Evolutionary conservation across 2,329 filamentous ascomycete genomes (phyloP).

Genomic region (Cadophora gregata): DNA sequence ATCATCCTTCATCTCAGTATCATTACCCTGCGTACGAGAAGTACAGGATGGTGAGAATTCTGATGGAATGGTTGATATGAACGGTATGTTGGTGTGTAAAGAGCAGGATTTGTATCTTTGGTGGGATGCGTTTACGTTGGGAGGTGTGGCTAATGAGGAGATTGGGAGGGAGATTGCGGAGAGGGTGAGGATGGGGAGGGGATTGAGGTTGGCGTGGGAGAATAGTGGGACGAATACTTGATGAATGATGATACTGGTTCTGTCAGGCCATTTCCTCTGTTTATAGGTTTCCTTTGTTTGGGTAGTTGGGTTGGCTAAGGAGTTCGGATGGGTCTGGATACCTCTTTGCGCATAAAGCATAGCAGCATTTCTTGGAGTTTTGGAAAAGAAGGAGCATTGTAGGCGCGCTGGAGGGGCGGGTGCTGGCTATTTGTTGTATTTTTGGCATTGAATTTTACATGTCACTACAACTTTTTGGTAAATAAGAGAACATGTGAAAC

Average conservation of each 20-base stretch:
- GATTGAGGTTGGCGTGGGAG: slow-evolving; percentile 25
- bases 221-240: background rate
- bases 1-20: slow-evolving; percentile 31
- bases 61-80: slow-evolving; percentile 26
- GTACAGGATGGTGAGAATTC: slow-evolving; percentile 30
- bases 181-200: slow-evolving; percentile 33
- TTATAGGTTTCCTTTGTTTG: slow-evolving; percentile 1
- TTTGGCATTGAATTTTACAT: background rate
- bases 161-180: slow-evolving; percentile 44
- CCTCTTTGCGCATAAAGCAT: background rate
- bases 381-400: background rate
- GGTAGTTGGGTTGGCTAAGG: background rate
- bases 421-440: background rate
- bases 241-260: background rate
- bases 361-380: slow-evolving; percentile 14
- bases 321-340: background rate
- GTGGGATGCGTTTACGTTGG: slow-evolving; percentile 56
- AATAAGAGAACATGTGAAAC: background rate
- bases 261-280: background rate
- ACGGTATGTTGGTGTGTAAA: slow-evolving; percentile 46
- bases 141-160: slow-evolving; percentile 45
- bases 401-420: no score
- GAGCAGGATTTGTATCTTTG: slow-evolving; percentile 54
- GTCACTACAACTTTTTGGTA: background rate
- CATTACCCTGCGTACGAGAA: slow-evolving; percentile 37